Conservation (phyloP, 148 eudicot species). For the Rheum nobile region DNA sequence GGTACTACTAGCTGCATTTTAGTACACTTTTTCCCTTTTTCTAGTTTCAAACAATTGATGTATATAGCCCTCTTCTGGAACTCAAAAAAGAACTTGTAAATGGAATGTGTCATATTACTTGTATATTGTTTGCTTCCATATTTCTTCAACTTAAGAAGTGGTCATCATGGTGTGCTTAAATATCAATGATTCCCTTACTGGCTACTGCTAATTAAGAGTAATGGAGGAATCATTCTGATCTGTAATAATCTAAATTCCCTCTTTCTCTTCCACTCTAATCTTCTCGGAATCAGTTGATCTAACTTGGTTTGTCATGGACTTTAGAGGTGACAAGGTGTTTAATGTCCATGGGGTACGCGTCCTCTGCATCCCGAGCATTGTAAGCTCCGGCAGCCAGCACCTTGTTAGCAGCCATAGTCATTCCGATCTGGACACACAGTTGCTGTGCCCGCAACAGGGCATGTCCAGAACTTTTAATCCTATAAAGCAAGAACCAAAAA, state of each 20-base stretch:
- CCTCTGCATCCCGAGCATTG: neutral
- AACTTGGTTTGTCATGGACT: neutral
- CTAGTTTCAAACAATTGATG: neutral
- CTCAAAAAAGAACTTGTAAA: neutral
- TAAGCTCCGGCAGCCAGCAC: constrained; percentile 12
- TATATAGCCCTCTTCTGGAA: neutral
- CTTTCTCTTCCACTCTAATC: neutral
- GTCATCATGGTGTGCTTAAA: too few species aligned
- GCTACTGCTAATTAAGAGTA: neutral
- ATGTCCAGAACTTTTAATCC: neutral
- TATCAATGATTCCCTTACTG: too few species aligned
- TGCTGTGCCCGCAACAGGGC: constrained; percentile 4
- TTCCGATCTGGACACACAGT: constrained; percentile 12
- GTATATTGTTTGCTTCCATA: neutral
- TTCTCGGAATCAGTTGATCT: neutral
- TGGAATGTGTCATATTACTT: neutral
- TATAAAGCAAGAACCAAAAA: neutral
- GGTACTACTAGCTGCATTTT: neutral
- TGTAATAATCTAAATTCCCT: neutral
- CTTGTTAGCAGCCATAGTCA: constrained; percentile 9
- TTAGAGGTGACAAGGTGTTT: constrained; percentile 6
- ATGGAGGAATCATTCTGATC: neutral
- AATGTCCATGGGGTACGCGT: constrained; percentile 15
- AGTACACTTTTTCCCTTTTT: neutral
- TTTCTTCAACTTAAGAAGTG: neutral